Evolutionary conservation across 2,329 filamentous ascomycete genomes (phyloP).

Genomic region (Talaromyces sp.): DNA sequence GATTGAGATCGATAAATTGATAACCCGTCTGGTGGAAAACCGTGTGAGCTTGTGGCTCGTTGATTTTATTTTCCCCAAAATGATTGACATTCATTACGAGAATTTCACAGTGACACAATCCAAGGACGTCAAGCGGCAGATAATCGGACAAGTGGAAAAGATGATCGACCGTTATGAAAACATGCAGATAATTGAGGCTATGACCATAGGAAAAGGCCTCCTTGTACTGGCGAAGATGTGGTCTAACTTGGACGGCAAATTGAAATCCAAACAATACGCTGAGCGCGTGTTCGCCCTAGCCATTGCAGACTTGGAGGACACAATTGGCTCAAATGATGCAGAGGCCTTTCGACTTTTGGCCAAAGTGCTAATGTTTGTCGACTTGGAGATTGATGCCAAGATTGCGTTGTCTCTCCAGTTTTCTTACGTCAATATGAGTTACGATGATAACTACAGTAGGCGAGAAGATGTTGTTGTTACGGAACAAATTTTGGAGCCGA

Average conservation of each 20-base stretch:
- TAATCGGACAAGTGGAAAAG: not conserved
- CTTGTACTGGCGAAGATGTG: constrained; percentile 4
- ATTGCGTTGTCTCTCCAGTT: constrained; percentile 5
- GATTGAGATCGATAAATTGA: not conserved
- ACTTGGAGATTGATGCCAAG: constrained; percentile 2
- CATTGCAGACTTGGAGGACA: constrained; percentile 3
- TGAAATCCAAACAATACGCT: constrained; percentile 3
- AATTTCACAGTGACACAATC: not conserved
- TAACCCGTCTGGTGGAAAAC: constrained; percentile 6
- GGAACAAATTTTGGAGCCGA: not conserved
- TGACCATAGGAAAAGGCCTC: not conserved
- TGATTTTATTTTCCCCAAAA: not conserved
- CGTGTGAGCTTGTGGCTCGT: constrained; percentile 1
- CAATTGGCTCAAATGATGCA: constrained; percentile 1
- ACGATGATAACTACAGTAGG: not conserved
- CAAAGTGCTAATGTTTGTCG: constrained; percentile 4
- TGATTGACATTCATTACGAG: constrained; percentile 6
- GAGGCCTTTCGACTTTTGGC: constrained; percentile 4
- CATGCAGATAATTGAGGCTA: not conserved
- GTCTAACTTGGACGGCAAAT: not conserved
- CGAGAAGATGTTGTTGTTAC: not conserved
- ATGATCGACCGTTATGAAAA: not conserved
- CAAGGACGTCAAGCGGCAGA: not conserved
- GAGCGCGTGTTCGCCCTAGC: not conserved
- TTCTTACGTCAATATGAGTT: not conserved